These are phyloP conservation scores for Acanthamoeba lenticulata DNA, from an alignment of 208 protist genomes.

Conservation along the genomic window DNA sequence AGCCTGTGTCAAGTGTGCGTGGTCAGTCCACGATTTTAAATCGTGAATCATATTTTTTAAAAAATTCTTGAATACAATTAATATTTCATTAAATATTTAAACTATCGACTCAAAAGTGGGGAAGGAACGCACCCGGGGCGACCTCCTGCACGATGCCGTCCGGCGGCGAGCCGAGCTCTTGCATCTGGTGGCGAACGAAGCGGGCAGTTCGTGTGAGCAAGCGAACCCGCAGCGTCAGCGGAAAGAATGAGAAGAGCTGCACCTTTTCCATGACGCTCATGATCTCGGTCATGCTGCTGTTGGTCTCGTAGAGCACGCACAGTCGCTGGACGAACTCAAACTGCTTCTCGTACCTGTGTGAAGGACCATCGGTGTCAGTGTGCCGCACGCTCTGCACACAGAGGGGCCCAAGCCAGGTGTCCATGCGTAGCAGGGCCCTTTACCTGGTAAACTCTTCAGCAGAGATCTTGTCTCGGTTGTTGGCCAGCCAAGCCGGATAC, in stretches of 20 bases:
- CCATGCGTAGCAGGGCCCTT: not conserved
- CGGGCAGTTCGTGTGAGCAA: not conserved
- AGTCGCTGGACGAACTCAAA: constrained; percentile 58
- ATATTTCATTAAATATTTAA: no score
- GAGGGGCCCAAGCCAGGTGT: no score
- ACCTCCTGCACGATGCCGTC: constrained; percentile 62
- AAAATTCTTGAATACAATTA: no score
- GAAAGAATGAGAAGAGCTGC: not conserved
- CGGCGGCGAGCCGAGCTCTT: constrained; percentile 59
- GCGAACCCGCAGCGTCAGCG: not conserved
- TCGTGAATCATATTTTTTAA: no score
- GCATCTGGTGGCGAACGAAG: constrained; percentile 38
- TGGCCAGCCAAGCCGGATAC: constrained; percentile 61
- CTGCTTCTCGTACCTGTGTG: constrained; percentile 24
- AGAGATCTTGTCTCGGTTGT: constrained; percentile 53
- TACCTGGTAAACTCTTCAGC: constrained; percentile 41
- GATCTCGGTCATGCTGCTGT: constrained; percentile 55
- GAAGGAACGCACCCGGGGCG: not conserved
- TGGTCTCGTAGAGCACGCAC: constrained; percentile 48
- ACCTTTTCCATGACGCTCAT: constrained; percentile 53
- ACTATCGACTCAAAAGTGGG: no score
- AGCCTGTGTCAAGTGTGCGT: not conserved
- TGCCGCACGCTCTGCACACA: not conserved
- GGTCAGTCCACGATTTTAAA: no score
- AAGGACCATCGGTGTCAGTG: not conserved